phyloP scores from a whole-genome alignment of 2,329 filamentous ascomycete species.

The Davidsoniella neocaledoniae region DNA sequence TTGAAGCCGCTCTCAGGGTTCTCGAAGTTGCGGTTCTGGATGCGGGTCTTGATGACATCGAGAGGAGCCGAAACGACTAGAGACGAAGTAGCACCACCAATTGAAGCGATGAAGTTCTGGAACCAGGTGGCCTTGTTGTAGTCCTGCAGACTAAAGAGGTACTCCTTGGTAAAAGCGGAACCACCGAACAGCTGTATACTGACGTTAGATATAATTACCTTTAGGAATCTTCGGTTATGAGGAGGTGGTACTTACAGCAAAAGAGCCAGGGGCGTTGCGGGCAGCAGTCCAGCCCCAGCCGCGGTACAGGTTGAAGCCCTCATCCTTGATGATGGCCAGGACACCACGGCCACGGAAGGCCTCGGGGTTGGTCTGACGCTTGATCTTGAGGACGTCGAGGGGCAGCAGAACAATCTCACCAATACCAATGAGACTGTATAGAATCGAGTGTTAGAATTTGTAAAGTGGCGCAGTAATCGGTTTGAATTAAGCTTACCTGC shows the following conservation, averaged over 20 bases:
- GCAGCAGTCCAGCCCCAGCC: slow-evolving; percentile 97
- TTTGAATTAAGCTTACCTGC: slow-evolving; percentile 40
- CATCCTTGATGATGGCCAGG: slow-evolving; percentile 75
- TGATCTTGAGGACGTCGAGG: slow-evolving; percentile 96
- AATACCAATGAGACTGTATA: slow-evolving; percentile 72
- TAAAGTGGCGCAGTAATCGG: neutral
- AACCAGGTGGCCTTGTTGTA: slow-evolving; percentile 92
- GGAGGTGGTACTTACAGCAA: slow-evolving; percentile 50
- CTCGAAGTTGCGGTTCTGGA: slow-evolving; percentile 97
- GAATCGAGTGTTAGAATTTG: neutral
- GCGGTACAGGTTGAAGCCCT: slow-evolving; percentile 89
- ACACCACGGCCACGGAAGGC: slow-evolving; percentile 90
- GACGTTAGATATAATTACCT: neutral
- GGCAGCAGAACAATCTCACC: slow-evolving; percentile 92
- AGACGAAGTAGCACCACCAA: slow-evolving; percentile 88
- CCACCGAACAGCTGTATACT: slow-evolving; percentile 70
- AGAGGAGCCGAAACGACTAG: slow-evolving; percentile 88
- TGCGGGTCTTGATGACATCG: slow-evolving; percentile 95
- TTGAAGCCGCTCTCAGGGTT: slow-evolving; percentile 88
- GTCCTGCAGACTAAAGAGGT: slow-evolving; percentile 73
- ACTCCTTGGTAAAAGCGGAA: slow-evolving; percentile 94
- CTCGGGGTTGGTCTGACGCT: slow-evolving; percentile 97
- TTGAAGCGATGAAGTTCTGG: slow-evolving; percentile 95
- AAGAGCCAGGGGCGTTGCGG: slow-evolving; percentile 89
- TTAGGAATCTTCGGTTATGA: neutral